Evolutionary conservation across 2,329 filamentous ascomycete species (phyloP), one percentile per base, ranked within the genome.

Genomic region (Fusarium penzigii): DNA sequence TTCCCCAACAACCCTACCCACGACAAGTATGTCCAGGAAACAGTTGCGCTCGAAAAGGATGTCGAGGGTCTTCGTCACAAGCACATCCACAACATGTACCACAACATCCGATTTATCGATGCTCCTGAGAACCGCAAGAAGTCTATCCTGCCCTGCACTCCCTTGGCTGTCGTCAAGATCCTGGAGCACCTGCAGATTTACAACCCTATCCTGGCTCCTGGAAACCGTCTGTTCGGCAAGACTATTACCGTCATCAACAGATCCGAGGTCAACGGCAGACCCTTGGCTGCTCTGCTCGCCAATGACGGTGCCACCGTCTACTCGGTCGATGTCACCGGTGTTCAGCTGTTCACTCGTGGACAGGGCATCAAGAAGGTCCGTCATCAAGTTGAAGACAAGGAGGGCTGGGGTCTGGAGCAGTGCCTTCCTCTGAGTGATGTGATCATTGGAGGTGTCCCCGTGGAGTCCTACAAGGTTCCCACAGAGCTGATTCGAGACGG

Each of bases 71-170:
- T 99, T 52, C 91, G 88, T 64, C 93, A 97, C 74, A 87, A 87
- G 69, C 92, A 97, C 76, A 88, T 97, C 68, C 92, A 93, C 83
- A 99, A 99, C 82, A 97, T 99, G 92, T 99, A 97, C 77, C 90
- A 97, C 79, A 99, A 99, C 77, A 85, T 96, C 65, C 90, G 94
- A 60, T 97, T 92, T 78, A 81, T 99, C 51, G 94, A 99, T 73
- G 78, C 86, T 20, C 87, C 88, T 5, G 73, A 80, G 41, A 89
- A 91, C 71, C 80, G 78, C 52, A 89, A 90, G 72, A 97, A 99
- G 78, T 95, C 88, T 44, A 90, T 97, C 61, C 78, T 99, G 47
- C 94, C 94, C 6, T 99, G 94, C 79, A 99, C 94, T 3, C 94
- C 94, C 14, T 83, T 99, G 20, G 94, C 94, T 25, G 88, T 96